These are phyloP conservation scores for Lodderomyces orthopsilosis DNA, from an alignment of 1,139 yeast species.

Conservation along the genomic window DNA sequence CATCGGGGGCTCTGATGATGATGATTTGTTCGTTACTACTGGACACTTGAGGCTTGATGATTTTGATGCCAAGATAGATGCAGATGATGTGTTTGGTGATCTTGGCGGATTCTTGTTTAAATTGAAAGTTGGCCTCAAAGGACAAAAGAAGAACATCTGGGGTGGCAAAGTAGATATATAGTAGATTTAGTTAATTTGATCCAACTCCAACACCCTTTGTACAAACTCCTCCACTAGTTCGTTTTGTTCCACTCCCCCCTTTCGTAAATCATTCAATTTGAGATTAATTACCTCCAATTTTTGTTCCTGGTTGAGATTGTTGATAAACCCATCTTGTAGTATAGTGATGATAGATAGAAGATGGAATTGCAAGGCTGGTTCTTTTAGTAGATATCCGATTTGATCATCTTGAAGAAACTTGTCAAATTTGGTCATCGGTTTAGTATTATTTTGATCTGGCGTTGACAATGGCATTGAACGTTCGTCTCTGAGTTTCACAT, in stretches of 20 bases:
- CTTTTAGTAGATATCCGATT: conserved; percentile 41
- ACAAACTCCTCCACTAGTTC: conserved; percentile 63
- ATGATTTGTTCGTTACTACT: conserved; percentile 66
- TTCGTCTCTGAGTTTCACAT: background rate
- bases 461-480: background rate
- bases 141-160: conserved; percentile 27
- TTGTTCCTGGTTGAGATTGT: conserved; percentile 41
- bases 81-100: conserved; percentile 41
- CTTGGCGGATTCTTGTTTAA: conserved; percentile 49
- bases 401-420: conserved; percentile 29
- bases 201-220: conserved; percentile 17
- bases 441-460: background rate
- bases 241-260: conserved; percentile 64
- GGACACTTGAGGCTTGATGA: conserved; percentile 52
- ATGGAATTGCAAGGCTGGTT: conserved; percentile 54
- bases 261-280: conserved; percentile 57
- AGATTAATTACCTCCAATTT: conserved; percentile 56
- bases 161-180: conserved; percentile 15
- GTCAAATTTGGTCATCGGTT: conserved; percentile 13
- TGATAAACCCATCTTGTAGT: conserved; percentile 29
- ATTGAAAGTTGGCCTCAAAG: conserved; percentile 21
- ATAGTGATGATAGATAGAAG: conserved; percentile 47
- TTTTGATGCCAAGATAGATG: conserved; percentile 24
- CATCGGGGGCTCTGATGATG: conserved; percentile 60
- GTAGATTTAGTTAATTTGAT: conserved; percentile 1